A percentile compares a stretch with the other conserved stretches of the same genome.
These are phyloP conservation scores for Metrosideros polymorpha DNA, from an alignment of 441 rosid species.

Conservation along the genomic window DNA sequence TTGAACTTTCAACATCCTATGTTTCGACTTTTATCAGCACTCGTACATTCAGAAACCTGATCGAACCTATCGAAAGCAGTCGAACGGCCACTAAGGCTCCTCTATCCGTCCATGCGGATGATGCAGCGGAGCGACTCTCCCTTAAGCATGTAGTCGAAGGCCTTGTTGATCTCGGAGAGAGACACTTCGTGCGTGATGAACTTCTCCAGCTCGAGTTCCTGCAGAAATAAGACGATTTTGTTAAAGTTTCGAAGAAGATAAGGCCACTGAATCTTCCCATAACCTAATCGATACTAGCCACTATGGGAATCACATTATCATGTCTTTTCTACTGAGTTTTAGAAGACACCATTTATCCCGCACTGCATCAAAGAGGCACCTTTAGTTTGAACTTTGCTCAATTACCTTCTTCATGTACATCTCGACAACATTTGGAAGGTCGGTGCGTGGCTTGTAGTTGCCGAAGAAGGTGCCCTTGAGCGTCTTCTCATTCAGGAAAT, in stretches of 20 bases:
- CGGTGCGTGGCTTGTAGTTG: background rate
- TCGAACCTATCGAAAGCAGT: background rate
- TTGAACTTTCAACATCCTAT: background rate
- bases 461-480: background rate
- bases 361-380: background rate
- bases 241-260: background rate
- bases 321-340: too few relatives aligned
- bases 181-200: constrained; percentile 2
- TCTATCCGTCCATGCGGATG: background rate
- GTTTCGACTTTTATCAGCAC: background rate
- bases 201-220: constrained; percentile 11
- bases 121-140: constrained; percentile 6
- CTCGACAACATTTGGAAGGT: background rate
- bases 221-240: background rate
- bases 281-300: background rate
- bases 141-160: constrained; percentile 6
- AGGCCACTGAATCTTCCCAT: background rate
- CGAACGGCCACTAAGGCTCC: background rate
- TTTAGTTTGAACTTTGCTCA: background rate
- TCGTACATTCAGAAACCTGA: background rate
- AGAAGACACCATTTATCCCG: background rate
- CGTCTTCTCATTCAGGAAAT: background rate
- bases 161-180: constrained; percentile 6
- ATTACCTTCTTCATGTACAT: constrained; percentile 1
- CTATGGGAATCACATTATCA: too few relatives aligned